Evolutionary conservation across 495 filamentous ascomycete species (phyloP).

Genomic region (Oleoguttula mirabilis): DNA sequence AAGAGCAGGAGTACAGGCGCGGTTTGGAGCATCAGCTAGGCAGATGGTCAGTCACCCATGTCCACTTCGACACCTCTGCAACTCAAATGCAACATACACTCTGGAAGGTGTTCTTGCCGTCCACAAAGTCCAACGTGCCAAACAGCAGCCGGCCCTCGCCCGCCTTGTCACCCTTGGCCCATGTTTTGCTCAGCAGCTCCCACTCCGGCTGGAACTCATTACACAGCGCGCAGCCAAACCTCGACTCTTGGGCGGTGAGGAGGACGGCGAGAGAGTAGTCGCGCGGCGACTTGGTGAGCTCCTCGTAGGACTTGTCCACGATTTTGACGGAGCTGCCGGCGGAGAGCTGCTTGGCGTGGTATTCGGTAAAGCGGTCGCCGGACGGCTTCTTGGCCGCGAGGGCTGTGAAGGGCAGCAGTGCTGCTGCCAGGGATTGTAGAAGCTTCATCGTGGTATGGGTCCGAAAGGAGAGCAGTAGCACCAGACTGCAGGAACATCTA

Average conservation of each 20-base stretch:
- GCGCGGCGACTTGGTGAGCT: slow-evolving; percentile 62
- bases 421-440: slow-evolving; percentile 38
- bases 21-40: slow-evolving; percentile 85
- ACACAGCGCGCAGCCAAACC: slow-evolving; percentile 79
- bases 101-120: slow-evolving; percentile 79
- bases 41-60: too few relatives aligned
- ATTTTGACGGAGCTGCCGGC: slow-evolving; percentile 58
- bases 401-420: slow-evolving; percentile 41
- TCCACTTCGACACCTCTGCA: slow-evolving; percentile 10
- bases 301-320: slow-evolving; percentile 58
- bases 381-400: slow-evolving; percentile 50
- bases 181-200: slow-evolving; percentile 77
- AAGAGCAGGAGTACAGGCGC: slow-evolving; percentile 83
- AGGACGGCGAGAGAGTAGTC: slow-evolving; percentile 76
- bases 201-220: slow-evolving; percentile 89
- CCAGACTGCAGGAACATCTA: background rate
- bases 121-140: slow-evolving; percentile 75
- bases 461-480: background rate
- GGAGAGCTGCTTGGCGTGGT: slow-evolving; percentile 53
- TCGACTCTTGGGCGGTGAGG: slow-evolving; percentile 73
- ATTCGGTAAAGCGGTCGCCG: slow-evolving; percentile 50
- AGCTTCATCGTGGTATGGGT: slow-evolving; percentile 28
- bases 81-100: slow-evolving; percentile 44
- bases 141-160: slow-evolving; percentile 64
- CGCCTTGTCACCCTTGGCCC: slow-evolving; percentile 66